Evolutionary conservation across 2,329 filamentous ascomycete species (phyloP).

Genomic region (Aspergillus chevalieri): DNA sequence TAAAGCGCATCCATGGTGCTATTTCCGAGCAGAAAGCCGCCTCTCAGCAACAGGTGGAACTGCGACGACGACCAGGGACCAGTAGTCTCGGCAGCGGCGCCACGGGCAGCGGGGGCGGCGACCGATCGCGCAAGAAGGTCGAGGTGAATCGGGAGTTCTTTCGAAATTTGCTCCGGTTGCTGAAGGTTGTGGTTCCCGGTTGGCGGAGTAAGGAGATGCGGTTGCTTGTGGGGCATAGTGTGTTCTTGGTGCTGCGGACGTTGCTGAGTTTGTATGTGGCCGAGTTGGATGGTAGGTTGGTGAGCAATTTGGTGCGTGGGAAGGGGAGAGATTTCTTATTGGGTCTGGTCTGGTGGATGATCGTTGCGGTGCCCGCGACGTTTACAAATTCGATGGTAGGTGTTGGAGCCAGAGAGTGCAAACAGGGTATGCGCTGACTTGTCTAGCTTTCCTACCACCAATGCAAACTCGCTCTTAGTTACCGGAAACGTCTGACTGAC

Average conservation of each 20-base stretch:
- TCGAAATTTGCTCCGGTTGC: constrained; percentile 66
- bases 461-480: constrained; percentile 86
- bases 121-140: constrained; percentile 63
- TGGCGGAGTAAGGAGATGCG: constrained; percentile 84
- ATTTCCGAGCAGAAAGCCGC: constrained; percentile 90
- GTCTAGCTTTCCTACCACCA: constrained; percentile 86
- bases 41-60: constrained; percentile 59
- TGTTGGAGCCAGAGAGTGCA: constrained; percentile 1
- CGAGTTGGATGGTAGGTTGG: constrained; percentile 87
- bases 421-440: background rate
- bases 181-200: constrained; percentile 84
- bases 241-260: constrained; percentile 85
- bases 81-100: constrained; percentile 30
- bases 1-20: constrained; percentile 83
- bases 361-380: constrained; percentile 89
- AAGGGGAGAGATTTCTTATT: constrained; percentile 84
- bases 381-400: constrained; percentile 98
- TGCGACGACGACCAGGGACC: constrained; percentile 49
- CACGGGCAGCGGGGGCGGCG: constrained; percentile 24
- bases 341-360: constrained; percentile 95
- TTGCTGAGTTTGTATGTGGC: constrained; percentile 93
- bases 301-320: constrained; percentile 86
- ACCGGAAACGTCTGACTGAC: constrained; percentile 87
- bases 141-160: constrained; percentile 87
- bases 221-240: constrained; percentile 80